A percentile compares a stretch with the other conserved stretches of the same genome.
Conservation (phyloP, 169 alveolate genomes). For the Plasmodium vivax region DNA sequence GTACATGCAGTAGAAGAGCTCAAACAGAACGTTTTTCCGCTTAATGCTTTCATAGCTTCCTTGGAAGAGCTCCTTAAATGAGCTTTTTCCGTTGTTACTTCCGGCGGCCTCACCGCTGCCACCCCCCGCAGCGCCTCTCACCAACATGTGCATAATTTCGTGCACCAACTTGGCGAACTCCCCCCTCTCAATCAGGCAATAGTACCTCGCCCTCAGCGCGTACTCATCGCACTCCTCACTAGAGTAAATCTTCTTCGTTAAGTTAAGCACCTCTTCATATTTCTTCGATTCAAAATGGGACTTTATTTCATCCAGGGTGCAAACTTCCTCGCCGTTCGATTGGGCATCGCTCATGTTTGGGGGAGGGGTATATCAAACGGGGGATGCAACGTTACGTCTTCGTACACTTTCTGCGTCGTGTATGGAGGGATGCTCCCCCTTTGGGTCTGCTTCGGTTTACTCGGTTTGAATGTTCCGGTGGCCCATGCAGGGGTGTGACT, state of each 20-base stretch:
- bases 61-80: slow-evolving; percentile 41
- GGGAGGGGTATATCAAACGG: neutral
- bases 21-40: slow-evolving; percentile 46
- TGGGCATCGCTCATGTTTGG: neutral
- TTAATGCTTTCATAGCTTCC: slow-evolving; percentile 26
- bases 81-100: neutral
- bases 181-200: slow-evolving; percentile 8
- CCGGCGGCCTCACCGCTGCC: neutral
- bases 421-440: neutral
- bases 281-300: slow-evolving; percentile 24
- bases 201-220: slow-evolving; percentile 36
- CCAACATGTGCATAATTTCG: slow-evolving; percentile 22
- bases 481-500: neutral
- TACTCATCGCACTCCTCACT: neutral
- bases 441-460: neutral
- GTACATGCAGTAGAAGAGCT: slow-evolving; percentile 62
- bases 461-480: neutral
- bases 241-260: slow-evolving; percentile 28
- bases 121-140: neutral
- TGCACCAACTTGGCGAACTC: neutral
- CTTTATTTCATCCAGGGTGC: slow-evolving; percentile 11
- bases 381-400: neutral
- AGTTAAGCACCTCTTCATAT: neutral
- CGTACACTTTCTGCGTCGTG: neutral
- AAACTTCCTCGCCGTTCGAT: neutral